Base-by-base conservation (phyloP, 1,284 basidiomycete genomes). In the Leucoagaricus sp. region DNA sequence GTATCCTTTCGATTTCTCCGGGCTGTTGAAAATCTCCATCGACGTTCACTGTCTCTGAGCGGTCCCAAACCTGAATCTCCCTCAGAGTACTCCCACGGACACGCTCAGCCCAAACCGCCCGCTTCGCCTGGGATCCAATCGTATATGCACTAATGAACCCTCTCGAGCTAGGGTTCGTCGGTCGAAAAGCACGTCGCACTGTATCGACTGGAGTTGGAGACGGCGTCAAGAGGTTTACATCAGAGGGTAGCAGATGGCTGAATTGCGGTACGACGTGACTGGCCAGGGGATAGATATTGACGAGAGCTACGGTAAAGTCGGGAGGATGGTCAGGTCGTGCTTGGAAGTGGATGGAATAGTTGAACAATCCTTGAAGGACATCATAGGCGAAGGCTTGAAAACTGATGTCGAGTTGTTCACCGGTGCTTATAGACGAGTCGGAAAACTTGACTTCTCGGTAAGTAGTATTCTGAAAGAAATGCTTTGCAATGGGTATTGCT, bases 321-420 rank as follows among this genome's bases (percentile, higher is more conserved):
- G 60, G 62, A 4, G 57, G 54, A 7, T 57, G 12, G 8, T 57
- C 59, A 4, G 52, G 23, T 38, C 13, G 44, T 52, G 36, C 29
- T 12, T 61, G 57, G 25, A 76, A 61, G 19, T 65, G 63, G 19
- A 81, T 70, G 15, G 64, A 55, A 60, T 76, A 84, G 57, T 78
- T 76, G 62, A 77, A 83, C 21, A 84, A 71, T 0, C 84, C 83
- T 61, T 76, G 75, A 17, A 81, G 71, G 38, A 79, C 69, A 59
- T 85, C 82, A 61, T 78, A 79, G n/a, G 76, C 76, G 49, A 84
- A 72, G 58, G 82, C 49, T 12, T 56, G 19, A 53, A 62, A 40
- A 52, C 57, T 50, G 36, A 58, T 41, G 62, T 58, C 46, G 56
- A 61, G 7, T 42, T 57, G 25, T 21, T 42, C n/a, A 45, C 50